phyloP scores from a whole-genome alignment of 768 basidiomycete genomes.

The Sporobolomyces phaffii region DNA sequence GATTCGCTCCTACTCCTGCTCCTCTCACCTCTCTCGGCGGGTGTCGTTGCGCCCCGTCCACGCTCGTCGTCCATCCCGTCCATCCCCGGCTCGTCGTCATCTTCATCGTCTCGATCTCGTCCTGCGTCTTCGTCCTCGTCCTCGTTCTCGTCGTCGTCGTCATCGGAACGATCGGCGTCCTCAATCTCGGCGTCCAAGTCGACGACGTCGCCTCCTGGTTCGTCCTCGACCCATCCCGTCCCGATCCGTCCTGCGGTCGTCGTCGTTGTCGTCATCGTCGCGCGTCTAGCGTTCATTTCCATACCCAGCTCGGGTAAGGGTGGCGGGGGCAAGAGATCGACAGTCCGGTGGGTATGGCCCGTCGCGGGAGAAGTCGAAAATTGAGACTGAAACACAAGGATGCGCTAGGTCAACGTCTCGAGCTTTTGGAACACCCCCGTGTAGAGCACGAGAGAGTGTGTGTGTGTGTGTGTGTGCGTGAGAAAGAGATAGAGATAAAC shows the following conservation, averaged over 20 bases:
- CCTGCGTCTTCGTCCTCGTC: background rate
- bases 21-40: too few species aligned
- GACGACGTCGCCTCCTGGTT: background rate
- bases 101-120: background rate
- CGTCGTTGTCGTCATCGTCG: background rate
- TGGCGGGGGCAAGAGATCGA: background rate
- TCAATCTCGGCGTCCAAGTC: conserved; percentile 37
- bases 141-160: background rate
- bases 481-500: background rate
- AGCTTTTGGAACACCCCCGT: too few species aligned
- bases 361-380: conserved; percentile 7
- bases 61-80: too few species aligned
- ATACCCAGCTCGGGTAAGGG: too few species aligned
- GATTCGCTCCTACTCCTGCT: too few species aligned
- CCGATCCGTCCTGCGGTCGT: too few species aligned
- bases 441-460: background rate
- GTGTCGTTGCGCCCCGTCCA: too few species aligned
- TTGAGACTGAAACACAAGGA: background rate
- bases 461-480: too few species aligned
- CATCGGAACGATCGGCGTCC: conserved; percentile 18
- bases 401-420: too few species aligned
- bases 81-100: too few species aligned
- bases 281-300: too few species aligned
- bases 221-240: background rate
- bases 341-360: background rate